Evolutionary conservation across 78 protist genomes (phyloP), one percentile per base, ranked within the genome.

Genomic region (Anaeramoeba ignava): DNA sequence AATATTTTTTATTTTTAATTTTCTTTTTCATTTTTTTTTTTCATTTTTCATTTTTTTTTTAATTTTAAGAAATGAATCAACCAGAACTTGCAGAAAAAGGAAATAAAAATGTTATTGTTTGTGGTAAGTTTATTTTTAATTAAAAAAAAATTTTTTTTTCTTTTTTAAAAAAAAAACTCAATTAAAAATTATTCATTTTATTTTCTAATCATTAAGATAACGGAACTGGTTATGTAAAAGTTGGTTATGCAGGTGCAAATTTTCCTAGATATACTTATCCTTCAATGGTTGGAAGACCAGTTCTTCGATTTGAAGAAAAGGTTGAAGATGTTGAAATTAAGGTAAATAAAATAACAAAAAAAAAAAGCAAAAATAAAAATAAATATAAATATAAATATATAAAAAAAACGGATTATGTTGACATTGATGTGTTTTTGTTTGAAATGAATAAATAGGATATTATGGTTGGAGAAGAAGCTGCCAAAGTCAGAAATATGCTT

Each of bases 391-490:
- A n/a, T n/a, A n/a, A n/a, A n/a, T n/a, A n/a, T n/a, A n/a, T n/a
- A n/a, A n/a, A n/a, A n/a, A n/a, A n/a, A n/a, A n/a, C n/a, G n/a
- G n/a, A n/a, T n/a, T n/a, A n/a, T n/a, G n/a, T n/a, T n/a, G n/a
- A n/a, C n/a, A n/a, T n/a, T n/a, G n/a, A n/a, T n/a, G n/a, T n/a
- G n/a, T n/a, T n/a, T n/a, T n/a, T n/a, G n/a, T n/a, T n/a, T n/a
- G n/a, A n/a, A n/a, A n/a, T n/a, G n/a, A n/a, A n/a, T 85, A 3
- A 12, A 37, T 83, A 96, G 90, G 98, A 97, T 54, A 89, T 97
- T 81, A 97, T 96, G 98, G 93, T 96, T 38, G 99, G 99, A 36
- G 97, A 97, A n/a, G 99, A 95, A 79, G 91, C 94, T 0, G 42
- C 92, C 3, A 86, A 81, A 34, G 40, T 88, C 39, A 90, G 99